These are phyloP conservation scores for Aspergillus caelatus DNA, from an alignment of 2,329 filamentous ascomycete genomes.

Conservation along the genomic window DNA sequence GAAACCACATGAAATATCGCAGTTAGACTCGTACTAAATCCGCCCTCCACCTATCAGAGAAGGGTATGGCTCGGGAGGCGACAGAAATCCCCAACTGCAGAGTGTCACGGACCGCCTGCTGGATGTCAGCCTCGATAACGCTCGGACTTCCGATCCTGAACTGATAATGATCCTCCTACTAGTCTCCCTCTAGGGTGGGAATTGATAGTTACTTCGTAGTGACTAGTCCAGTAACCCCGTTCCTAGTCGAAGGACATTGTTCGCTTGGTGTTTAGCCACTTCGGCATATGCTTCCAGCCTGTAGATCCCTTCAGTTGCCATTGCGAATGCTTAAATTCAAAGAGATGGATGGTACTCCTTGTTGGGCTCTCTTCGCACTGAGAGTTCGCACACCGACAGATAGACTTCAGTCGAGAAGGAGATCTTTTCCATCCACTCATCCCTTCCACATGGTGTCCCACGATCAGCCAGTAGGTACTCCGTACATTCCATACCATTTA, in stretches of 20 bases:
- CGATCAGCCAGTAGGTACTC: conserved; percentile 12
- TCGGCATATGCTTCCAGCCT: conserved; percentile 5
- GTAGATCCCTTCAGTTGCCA: conserved; percentile 16
- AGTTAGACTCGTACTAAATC: not conserved
- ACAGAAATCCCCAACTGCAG: conserved; percentile 25
- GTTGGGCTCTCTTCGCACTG: not conserved
- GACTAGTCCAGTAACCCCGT: not conserved
- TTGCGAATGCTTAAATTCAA: not conserved
- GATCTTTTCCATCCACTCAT: conserved; percentile 12
- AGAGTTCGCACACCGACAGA: conserved; percentile 1
- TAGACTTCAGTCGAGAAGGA: conserved; percentile 8
- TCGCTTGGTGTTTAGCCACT: not conserved
- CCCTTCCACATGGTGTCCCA: conserved; percentile 24
- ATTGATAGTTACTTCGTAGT: not conserved
- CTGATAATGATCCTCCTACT: conserved; percentile 1
- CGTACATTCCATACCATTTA: conserved; percentile 14
- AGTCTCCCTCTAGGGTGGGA: not conserved
- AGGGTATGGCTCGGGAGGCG: conserved; percentile 22
- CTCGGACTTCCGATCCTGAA: conserved; percentile 16
- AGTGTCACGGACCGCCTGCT: conserved; percentile 30
- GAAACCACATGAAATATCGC: not conserved
- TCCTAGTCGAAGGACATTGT: not conserved
- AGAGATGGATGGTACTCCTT: not conserved
- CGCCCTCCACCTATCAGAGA: conserved; percentile 17
- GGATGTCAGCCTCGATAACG: conserved; percentile 22